Conservation (phyloP, 2,329 filamentous ascomycete species). For the Blastomyces parvus region DNA sequence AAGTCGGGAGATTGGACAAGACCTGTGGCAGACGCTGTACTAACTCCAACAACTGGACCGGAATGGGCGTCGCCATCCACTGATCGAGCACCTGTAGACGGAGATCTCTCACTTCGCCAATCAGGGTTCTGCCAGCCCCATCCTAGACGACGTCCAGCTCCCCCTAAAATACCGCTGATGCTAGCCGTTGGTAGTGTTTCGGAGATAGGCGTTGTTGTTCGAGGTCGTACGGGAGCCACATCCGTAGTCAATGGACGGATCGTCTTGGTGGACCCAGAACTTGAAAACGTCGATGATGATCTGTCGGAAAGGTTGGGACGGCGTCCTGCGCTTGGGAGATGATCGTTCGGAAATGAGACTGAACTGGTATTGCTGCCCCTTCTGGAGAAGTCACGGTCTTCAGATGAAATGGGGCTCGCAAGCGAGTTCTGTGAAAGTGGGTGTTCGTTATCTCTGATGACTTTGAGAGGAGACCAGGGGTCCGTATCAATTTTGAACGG, state of each 20-base stretch:
- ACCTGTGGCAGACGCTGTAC: constrained; percentile 36
- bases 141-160: constrained; percentile 30
- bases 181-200: constrained; percentile 26
- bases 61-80: constrained; percentile 30
- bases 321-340: constrained; percentile 19
- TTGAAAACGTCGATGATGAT: constrained; percentile 37
- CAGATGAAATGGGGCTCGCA: constrained; percentile 52
- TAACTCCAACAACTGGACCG: constrained; percentile 37
- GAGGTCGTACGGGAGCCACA: constrained; percentile 17
- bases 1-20: constrained; percentile 34
- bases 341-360: constrained; percentile 11
- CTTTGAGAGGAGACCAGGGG: constrained; percentile 29
- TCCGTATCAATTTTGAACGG: constrained; percentile 46
- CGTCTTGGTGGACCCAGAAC: constrained; percentile 39
- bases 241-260: constrained; percentile 30
- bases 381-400: constrained; percentile 32
- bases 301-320: constrained; percentile 35
- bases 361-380: constrained; percentile 12
- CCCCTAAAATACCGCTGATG: constrained; percentile 33
- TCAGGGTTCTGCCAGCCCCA: constrained; percentile 30
- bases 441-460: constrained; percentile 52
- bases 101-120: constrained; percentile 27
- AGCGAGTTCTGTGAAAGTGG: constrained; percentile 66
- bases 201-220: constrained; percentile 22
- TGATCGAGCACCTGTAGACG: constrained; percentile 28